These are phyloP conservation scores for Aspergillus ochraceus DNA, from an alignment of 2,329 filamentous ascomycete genomes.

Conservation along the genomic window DNA sequence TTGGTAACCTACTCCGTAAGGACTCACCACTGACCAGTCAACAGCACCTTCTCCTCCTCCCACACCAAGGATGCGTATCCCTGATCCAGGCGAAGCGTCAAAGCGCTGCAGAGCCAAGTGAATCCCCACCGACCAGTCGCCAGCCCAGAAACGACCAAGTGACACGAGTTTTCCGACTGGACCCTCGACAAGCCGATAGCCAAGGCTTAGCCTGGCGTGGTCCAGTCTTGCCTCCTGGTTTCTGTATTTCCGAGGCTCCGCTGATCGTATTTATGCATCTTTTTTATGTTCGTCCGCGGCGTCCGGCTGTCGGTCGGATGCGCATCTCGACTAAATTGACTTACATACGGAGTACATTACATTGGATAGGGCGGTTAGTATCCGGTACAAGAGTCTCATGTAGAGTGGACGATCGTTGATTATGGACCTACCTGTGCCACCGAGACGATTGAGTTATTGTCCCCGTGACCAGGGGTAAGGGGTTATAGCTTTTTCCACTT, in stretches of 20 bases:
- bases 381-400: too few relatives aligned
- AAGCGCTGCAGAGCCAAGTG: slow-evolving; percentile 25
- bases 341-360: too few relatives aligned
- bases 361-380: too few relatives aligned
- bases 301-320: not conserved
- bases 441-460: too few relatives aligned
- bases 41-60: not conserved
- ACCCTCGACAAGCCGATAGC: slow-evolving; percentile 16
- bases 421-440: too few relatives aligned
- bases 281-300: not conserved
- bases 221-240: not conserved
- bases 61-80: slow-evolving; percentile 13
- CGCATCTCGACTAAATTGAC: not conserved
- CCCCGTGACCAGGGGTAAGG: too few relatives aligned
- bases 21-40: not conserved
- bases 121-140: slow-evolving; percentile 14
- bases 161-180: slow-evolving; percentile 15
- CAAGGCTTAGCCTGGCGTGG: slow-evolving; percentile 20
- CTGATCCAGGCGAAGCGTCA: slow-evolving; percentile 14
- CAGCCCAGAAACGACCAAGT: slow-evolving; percentile 4
- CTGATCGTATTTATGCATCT: slow-evolving; percentile 4
- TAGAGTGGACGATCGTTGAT: too few relatives aligned
- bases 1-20: too few relatives aligned
- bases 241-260: slow-evolving; percentile 8
- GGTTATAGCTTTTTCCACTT: too few relatives aligned